These are phyloP conservation scores for Vaccinium corymbosum DNA, from an alignment of 148 eudicot species.

Conservation along the genomic window DNA sequence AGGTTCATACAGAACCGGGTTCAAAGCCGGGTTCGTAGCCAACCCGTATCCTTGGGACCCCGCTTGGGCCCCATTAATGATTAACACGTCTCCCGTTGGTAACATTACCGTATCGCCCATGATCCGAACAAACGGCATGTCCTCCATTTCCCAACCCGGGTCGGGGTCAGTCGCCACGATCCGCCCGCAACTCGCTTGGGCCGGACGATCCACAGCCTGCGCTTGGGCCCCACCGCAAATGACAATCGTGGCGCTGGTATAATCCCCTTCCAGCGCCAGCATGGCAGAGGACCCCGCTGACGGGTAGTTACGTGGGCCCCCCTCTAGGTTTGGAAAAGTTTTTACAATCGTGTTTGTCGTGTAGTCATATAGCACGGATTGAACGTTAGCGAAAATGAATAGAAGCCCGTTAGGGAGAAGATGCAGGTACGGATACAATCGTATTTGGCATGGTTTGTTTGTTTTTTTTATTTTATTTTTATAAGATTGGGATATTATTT, in stretches of 20 bases:
- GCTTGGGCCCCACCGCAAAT: neutral
- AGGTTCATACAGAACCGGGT: slow-evolving; percentile 73
- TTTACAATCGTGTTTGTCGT: slow-evolving; percentile 25
- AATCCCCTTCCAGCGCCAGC: neutral
- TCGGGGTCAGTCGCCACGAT: slow-evolving; percentile 41
- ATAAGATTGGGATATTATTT: no score
- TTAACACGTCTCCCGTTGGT: slow-evolving; percentile 67
- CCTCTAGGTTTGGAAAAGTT: slow-evolving; percentile 54
- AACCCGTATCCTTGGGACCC: slow-evolving; percentile 64
- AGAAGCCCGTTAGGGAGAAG: slow-evolving; percentile 68
- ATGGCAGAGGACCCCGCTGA: neutral
- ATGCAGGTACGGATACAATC: slow-evolving; percentile 71
- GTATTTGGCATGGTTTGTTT: no score
- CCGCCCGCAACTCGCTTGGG: neutral
- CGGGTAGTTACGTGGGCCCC: slow-evolving; percentile 74
- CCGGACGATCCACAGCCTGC: neutral
- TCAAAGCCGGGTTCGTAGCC: slow-evolving; percentile 38
- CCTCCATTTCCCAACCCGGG: slow-evolving; percentile 85
- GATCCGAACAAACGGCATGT: slow-evolving; percentile 75
- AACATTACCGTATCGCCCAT: slow-evolving; percentile 97
- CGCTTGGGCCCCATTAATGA: slow-evolving; percentile 82
- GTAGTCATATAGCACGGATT: slow-evolving; percentile 63
- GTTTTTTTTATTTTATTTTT: no score
- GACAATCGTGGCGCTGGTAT: neutral
- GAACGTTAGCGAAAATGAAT: slow-evolving; percentile 71